These are phyloP conservation scores for Kodamaea sp. DNA, from an alignment of 1,139 yeast genomes.

Conservation along the genomic window DNA sequence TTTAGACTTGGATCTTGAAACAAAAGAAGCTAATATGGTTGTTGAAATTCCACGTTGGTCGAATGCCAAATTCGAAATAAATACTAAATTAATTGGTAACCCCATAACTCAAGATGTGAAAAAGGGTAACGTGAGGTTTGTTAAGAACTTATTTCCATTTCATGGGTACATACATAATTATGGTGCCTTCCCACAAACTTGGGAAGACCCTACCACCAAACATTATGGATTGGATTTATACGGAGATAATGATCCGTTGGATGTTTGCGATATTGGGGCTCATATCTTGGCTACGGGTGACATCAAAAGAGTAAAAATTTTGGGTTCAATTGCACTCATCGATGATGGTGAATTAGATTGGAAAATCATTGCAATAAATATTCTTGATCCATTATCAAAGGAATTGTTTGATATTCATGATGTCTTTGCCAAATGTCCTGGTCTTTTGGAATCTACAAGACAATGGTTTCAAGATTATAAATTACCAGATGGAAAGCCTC, in stretches of 20 bases:
- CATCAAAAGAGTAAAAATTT: conserved; percentile 74
- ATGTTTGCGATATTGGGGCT: conserved; percentile 86
- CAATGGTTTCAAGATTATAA: conserved; percentile 93
- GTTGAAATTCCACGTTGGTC: conserved; percentile 93
- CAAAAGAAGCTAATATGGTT: conserved; percentile 74
- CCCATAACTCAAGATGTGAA: conserved; percentile 86
- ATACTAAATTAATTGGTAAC: conserved; percentile 61
- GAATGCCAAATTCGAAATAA: conserved; percentile 84
- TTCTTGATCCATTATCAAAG: conserved; percentile 70
- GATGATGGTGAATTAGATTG: conserved; percentile 95
- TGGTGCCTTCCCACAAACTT: conserved; percentile 93
- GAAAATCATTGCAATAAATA: conserved; percentile 79
- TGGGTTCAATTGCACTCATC: conserved; percentile 82
- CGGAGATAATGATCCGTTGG: conserved; percentile 91
- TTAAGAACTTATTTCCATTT: conserved; percentile 83
- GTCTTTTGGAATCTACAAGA: conserved; percentile 74
- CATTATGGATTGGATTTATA: conserved; percentile 77
- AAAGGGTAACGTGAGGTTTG: conserved; percentile 79
- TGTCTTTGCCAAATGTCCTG: conserved; percentile 73
- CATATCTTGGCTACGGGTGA: conserved; percentile 69
- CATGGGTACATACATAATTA: conserved; percentile 91
- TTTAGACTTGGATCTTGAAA: conserved; percentile 57
- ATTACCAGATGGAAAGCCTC: conserved; percentile 87
- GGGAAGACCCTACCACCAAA: conserved; percentile 78
- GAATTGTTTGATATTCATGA: conserved; percentile 73